phyloP scores from a whole-genome alignment of 495 filamentous ascomycete genomes.

The Neurospora sp. region DNA sequence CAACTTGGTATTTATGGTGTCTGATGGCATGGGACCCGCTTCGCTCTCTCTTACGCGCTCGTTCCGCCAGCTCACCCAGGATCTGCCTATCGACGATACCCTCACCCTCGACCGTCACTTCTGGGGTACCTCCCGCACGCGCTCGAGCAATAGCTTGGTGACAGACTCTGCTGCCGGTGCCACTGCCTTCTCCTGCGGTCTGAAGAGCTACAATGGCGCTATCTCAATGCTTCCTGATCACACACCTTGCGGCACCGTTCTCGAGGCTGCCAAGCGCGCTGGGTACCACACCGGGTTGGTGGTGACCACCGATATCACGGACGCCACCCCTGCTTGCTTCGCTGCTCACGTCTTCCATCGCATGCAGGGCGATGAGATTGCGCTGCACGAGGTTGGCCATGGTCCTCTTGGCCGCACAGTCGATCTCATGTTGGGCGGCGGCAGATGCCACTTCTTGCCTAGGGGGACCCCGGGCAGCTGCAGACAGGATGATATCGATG shows the following conservation, averaged over 20 bases:
- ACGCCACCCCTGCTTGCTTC: slow-evolving; percentile 96
- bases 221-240: slow-evolving; percentile 81
- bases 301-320: slow-evolving; percentile 89
- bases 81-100: slow-evolving; percentile 56
- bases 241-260: slow-evolving; percentile 81
- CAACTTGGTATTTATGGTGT: slow-evolving; percentile 97
- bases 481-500: slow-evolving; percentile 59
- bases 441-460: slow-evolving; percentile 84
- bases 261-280: slow-evolving; percentile 85
- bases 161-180: slow-evolving; percentile 94
- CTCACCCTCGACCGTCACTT: slow-evolving; percentile 76
- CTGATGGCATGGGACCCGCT: slow-evolving; percentile 94
- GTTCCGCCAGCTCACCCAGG: slow-evolving; percentile 61
- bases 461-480: slow-evolving; percentile 70
- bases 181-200: slow-evolving; percentile 85
- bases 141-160: slow-evolving; percentile 69
- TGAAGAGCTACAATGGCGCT: slow-evolving; percentile 92
- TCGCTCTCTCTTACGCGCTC: slow-evolving; percentile 74
- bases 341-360: slow-evolving; percentile 77
- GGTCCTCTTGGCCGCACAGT: slow-evolving; percentile 78
- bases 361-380: slow-evolving; percentile 77
- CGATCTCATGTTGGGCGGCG: slow-evolving; percentile 87
- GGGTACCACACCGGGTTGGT: slow-evolving; percentile 92
- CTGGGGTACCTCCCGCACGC: slow-evolving; percentile 80
- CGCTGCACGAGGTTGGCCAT: slow-evolving; percentile 74